These are phyloP conservation scores for Fusarium udum DNA, from an alignment of 2,329 filamentous ascomycete genomes.

Conservation along the genomic window DNA sequence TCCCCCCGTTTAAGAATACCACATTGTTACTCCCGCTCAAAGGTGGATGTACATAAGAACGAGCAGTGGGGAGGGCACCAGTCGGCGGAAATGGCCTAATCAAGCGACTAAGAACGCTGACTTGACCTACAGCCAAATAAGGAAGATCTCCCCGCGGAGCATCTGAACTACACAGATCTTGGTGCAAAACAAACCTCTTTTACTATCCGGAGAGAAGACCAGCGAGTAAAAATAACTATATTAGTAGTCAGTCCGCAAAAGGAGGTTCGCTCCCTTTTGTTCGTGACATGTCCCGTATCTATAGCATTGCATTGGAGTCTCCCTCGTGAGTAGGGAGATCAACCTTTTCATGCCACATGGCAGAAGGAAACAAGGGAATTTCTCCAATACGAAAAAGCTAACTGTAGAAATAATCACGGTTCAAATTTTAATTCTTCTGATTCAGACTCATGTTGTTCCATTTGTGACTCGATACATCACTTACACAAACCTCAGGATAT, in stretches of 20 bases:
- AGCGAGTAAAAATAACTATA: not conserved
- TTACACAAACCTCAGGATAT: not conserved
- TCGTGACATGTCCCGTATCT: not conserved
- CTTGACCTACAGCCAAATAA: not conserved
- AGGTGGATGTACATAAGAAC: not conserved
- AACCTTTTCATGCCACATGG: not conserved
- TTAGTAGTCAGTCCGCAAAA: not conserved
- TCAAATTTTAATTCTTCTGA: not conserved
- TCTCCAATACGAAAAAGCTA: fast-evolving
- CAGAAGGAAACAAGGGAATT: not conserved
- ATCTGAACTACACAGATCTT: not conserved
- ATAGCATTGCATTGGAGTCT: not conserved
- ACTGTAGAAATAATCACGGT: not conserved
- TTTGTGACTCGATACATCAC: not conserved
- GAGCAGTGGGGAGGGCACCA: not conserved
- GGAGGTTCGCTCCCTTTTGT: not conserved
- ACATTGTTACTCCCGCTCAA: not conserved
- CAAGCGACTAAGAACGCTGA: not conserved
- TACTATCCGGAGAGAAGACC: not conserved
- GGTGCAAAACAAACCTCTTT: not conserved
- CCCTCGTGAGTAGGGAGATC: not conserved
- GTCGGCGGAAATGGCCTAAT: not conserved
- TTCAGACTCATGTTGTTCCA: not conserved
- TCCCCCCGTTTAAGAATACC: not conserved
- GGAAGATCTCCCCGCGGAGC: not conserved